Evolutionary conservation across 164 flowering plant species (phyloP).

Genomic region (Dillenia turbinata): DNA sequence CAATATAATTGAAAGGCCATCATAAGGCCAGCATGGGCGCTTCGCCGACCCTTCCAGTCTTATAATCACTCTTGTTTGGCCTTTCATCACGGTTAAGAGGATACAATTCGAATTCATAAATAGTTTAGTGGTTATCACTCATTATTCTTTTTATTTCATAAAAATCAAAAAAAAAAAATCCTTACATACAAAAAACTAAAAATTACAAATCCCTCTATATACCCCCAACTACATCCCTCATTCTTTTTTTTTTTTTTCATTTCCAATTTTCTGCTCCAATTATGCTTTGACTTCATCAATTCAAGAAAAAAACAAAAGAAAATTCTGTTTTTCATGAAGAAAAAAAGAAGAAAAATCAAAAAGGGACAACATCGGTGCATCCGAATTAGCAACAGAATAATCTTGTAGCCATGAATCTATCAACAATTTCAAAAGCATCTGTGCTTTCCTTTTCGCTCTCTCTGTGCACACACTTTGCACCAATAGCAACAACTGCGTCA

Average conservation of each 20-base stretch:
- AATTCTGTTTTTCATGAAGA: not conserved
- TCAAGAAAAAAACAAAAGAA: slow-evolving; percentile 3
- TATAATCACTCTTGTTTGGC: too few species aligned
- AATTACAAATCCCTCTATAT: slow-evolving; percentile 22
- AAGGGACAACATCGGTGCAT: slow-evolving; percentile 65
- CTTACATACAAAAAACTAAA: slow-evolving; percentile 20
- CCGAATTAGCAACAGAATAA: slow-evolving; percentile 51
- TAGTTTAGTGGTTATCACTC: too few species aligned
- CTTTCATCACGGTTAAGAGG: too few species aligned
- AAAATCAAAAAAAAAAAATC: slow-evolving; percentile 3
- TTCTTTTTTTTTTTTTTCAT: not conserved
- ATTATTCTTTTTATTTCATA: too few species aligned
- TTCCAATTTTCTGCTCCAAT: not conserved
- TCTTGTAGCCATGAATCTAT: slow-evolving; percentile 76
- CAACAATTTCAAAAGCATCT: slow-evolving; percentile 68
- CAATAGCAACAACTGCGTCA: slow-evolving; percentile 77
- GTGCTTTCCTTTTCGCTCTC: slow-evolving; percentile 88
- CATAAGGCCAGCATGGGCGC: too few species aligned
- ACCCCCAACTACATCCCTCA: slow-evolving; percentile 15
- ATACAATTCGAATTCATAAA: too few species aligned
- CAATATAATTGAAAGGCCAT: too few species aligned
- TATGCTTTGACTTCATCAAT: not conserved
- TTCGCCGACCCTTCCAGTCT: too few species aligned
- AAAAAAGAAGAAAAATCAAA: slow-evolving; percentile 26
- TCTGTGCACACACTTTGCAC: slow-evolving; percentile 96